Evolutionary conservation across 805 yeast species (phyloP), one percentile per base, ranked within the genome.

Genomic region (Geotrichum ghanense): DNA sequence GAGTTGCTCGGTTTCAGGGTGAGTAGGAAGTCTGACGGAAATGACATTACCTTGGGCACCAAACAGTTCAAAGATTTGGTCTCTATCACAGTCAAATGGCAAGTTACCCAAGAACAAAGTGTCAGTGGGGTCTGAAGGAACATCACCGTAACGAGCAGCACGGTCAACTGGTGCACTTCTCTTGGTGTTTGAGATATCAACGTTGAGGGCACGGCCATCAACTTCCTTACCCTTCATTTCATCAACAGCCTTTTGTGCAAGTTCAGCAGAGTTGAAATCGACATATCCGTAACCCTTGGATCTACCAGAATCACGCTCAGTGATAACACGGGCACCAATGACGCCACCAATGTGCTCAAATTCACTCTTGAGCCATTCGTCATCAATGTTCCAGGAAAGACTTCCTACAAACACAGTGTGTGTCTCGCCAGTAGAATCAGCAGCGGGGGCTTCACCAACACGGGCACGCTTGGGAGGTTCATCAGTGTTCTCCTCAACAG

Each of bases 1-100:
- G 68, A 95, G 95, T 73, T 90, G 96, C 68, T 88, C 95, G 55
- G 97, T 89, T 68, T 90, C 97, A 62, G 96, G 97, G 72, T 92
- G 94, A 41, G 97, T 90, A 68, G 98, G 98, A 56, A 92, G 73
- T 74, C 98, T 83, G 58, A 88, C 89, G 52, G 95, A 85, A 47
- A 87, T 70, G 51, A 92, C 86, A 52, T 76, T 74, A 65, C 96
- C 97, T 67, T 76, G 75, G 62, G 76, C 77, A 56, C 82, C 78
- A 62, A 92, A 92, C 39, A 78, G 65, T 57, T 76, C 79, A 66
- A 73, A 81, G 56, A 92, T 72, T 51, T 70, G 70, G 66, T 89
- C 95, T 70, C 87, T 83, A 68, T 80, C 78, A 56, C 86, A 85
- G 59, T 82, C 76, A 81, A 92, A 92, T 21, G 97, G 84, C 63